phyloP scores from a whole-genome alignment of 495 filamentous ascomycete species.

The Cudoniella acicularis region DNA sequence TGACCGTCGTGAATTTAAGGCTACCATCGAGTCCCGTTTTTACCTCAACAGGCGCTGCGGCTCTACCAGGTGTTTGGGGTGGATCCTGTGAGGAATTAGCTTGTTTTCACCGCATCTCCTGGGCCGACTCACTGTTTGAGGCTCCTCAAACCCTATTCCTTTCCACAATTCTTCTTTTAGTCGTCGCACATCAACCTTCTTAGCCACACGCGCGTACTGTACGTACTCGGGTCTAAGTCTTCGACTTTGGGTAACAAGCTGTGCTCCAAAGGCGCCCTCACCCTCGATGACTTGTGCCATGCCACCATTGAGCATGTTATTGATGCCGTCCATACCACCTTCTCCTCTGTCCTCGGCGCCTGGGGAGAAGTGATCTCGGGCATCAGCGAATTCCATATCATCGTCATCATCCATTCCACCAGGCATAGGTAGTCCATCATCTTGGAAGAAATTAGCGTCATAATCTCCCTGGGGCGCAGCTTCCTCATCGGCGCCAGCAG shows the following conservation, averaged over 20 bases:
- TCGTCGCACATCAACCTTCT: slow-evolving; percentile 96
- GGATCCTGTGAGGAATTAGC: slow-evolving; percentile 19
- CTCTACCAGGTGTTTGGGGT: slow-evolving; percentile 19
- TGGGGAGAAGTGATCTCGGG: slow-evolving; percentile 83
- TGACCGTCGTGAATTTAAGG: slow-evolving; percentile 85
- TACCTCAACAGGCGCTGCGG: slow-evolving; percentile 28
- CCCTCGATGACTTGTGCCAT: slow-evolving; percentile 40
- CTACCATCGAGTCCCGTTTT: slow-evolving; percentile 31
- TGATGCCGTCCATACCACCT: slow-evolving; percentile 43
- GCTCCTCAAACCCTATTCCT: slow-evolving; percentile 66
- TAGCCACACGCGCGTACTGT: slow-evolving; percentile 91
- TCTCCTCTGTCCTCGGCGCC: slow-evolving; percentile 49
- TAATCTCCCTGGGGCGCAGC: slow-evolving; percentile 65
- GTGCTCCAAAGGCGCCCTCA: slow-evolving; percentile 73
- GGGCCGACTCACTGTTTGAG: slow-evolving; percentile 33
- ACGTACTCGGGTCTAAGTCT: slow-evolving; percentile 89
- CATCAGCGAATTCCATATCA: slow-evolving; percentile 84
- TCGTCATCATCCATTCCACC: slow-evolving; percentile 71
- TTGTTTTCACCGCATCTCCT: not conserved
- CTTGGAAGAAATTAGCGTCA: slow-evolving; percentile 96
- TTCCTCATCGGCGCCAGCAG: slow-evolving; percentile 39
- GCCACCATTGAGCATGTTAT: slow-evolving; percentile 31
- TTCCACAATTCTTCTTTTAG: slow-evolving; percentile 97
- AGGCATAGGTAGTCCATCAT: slow-evolving; percentile 79
- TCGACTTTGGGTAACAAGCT: slow-evolving; percentile 85